phyloP scores from a whole-genome alignment of 805 yeast genomes.

The Pichia sporocuriosa region DNA sequence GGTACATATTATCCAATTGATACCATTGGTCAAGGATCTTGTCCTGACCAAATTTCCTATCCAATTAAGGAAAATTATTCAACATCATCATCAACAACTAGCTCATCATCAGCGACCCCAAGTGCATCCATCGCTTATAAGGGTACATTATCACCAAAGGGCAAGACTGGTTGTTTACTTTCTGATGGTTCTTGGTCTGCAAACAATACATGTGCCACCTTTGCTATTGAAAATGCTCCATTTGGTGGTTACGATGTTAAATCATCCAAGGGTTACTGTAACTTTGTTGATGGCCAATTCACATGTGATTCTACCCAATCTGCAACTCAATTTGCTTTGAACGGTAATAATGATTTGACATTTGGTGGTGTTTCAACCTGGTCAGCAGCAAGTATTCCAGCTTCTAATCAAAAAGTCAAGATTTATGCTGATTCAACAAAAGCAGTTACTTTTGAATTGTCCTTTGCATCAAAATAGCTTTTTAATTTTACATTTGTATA shows the following conservation, averaged over 20 bases:
- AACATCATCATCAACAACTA: conserved; percentile 18
- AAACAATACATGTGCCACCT: conserved; percentile 81
- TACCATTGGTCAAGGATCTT: conserved; percentile 45
- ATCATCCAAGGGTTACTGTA: conserved; percentile 72
- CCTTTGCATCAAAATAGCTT: background rate
- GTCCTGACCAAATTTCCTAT: conserved; percentile 63
- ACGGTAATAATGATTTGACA: conserved; percentile 27
- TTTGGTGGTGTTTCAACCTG: conserved; percentile 59
- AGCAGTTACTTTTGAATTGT: background rate
- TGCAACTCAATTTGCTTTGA: conserved; percentile 1
- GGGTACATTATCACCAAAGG: conserved; percentile 49
- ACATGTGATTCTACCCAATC: background rate
- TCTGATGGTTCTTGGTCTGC: conserved; percentile 79
- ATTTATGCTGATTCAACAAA: background rate
- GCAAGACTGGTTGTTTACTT: conserved; percentile 67
- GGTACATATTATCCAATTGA: conserved; percentile 64
- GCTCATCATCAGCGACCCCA: conserved; percentile 17
- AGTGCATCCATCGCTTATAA: conserved; percentile 22
- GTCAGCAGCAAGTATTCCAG: conserved; percentile 44
- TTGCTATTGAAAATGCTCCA: conserved; percentile 45
- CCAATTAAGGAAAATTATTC: conserved; percentile 53
- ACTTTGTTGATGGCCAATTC: conserved; percentile 29
- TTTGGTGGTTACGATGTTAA: conserved; percentile 65
- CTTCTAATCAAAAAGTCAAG: conserved; percentile 12
- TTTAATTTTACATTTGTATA: background rate